These are phyloP conservation scores for Pelargonium australe DNA, from an alignment of 441 rosid species.

Conservation along the genomic window DNA sequence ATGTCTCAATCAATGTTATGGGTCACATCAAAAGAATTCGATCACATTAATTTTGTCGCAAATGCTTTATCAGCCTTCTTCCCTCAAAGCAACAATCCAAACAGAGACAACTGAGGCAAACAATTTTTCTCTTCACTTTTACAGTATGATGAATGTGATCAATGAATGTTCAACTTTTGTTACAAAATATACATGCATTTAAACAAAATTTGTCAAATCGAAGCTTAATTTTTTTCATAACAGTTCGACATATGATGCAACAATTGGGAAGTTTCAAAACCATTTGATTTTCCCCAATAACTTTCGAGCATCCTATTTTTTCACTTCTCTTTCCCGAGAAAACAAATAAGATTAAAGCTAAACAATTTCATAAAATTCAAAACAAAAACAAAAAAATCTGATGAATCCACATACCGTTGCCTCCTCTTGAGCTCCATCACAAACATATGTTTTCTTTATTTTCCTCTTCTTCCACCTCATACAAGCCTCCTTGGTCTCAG, in stretches of 20 bases:
- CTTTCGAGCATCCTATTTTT: too few species aligned
- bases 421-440: slow-evolving; percentile 7
- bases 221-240: background rate
- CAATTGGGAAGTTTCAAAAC: background rate
- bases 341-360: too few species aligned
- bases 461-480: slow-evolving; percentile 3
- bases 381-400: too few species aligned
- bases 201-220: background rate
- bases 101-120: background rate
- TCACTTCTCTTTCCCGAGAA: too few species aligned
- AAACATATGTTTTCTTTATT: background rate
- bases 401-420: background rate
- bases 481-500: background rate
- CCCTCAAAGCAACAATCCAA: background rate
- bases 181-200: background rate
- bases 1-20: background rate
- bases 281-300: too few species aligned
- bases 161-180: background rate
- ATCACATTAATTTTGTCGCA: background rate
- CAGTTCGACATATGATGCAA: background rate
- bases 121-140: too few species aligned
- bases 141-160: background rate
- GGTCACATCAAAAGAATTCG: background rate
- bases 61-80: background rate
- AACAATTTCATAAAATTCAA: too few species aligned